Conservation (phyloP, 352 stramenopile species). For the Phytophthora quininea region DNA sequence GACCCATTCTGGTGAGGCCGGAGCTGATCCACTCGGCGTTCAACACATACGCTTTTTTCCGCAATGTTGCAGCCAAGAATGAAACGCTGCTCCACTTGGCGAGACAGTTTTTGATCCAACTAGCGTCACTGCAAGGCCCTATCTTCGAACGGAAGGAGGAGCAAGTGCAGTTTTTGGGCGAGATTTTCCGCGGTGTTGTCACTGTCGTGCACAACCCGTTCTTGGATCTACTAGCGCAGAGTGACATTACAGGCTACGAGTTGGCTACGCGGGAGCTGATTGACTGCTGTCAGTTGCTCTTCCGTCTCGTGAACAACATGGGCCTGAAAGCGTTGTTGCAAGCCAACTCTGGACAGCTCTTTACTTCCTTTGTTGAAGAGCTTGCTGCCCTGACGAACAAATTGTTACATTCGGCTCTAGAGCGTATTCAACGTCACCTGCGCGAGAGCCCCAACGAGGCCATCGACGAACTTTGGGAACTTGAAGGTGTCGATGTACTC, state of each 20-base stretch:
- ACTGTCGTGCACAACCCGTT: conserved; percentile 75
- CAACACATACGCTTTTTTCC: conserved; percentile 86
- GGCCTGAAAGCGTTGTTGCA: conserved; percentile 58
- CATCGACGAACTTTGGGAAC: conserved; percentile 82
- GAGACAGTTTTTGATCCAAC: conserved; percentile 80
- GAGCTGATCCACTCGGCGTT: conserved; percentile 86
- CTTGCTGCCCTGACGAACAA: conserved; percentile 74
- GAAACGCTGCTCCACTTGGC: conserved; percentile 77
- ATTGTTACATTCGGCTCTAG: conserved; percentile 66
- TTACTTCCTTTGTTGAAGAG: conserved; percentile 70
- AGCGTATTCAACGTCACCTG: conserved; percentile 68
- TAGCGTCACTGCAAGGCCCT: conserved; percentile 74
- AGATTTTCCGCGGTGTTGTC: conserved; percentile 73
- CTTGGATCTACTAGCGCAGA: conserved; percentile 69
- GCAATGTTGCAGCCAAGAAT: conserved; percentile 69
- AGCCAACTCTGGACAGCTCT: conserved; percentile 46
- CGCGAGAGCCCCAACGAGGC: conserved; percentile 44
- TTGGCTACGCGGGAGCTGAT: conserved; percentile 84
- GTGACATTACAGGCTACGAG: conserved; percentile 66
- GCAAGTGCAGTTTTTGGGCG: conserved; percentile 67
- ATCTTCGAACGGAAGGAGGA: conserved; percentile 72
- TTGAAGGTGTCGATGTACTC: conserved; percentile 81
- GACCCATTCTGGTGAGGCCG: conserved; percentile 65
- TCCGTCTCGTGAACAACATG: conserved; percentile 80
- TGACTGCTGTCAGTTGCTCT: conserved; percentile 83